phyloP scores from a whole-genome alignment of 2,329 filamentous ascomycete genomes.

The Sporothrix phasma region DNA sequence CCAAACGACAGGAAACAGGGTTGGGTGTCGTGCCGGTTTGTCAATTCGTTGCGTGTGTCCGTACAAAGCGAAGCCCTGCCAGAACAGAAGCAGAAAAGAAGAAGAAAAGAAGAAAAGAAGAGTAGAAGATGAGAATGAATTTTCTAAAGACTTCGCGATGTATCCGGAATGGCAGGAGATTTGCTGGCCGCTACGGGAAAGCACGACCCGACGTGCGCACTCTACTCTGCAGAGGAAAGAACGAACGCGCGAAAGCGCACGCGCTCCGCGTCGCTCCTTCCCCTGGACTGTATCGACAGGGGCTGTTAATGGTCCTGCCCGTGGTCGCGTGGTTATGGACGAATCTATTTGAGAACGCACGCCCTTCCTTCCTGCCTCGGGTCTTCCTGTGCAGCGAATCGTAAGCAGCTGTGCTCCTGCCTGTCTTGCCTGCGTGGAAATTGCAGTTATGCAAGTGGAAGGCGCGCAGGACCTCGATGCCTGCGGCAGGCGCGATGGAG shows the following conservation, averaged over 20 bases:
- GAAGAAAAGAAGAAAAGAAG: too few species aligned
- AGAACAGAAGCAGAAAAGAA: too few species aligned
- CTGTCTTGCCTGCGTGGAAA: constrained; percentile 5
- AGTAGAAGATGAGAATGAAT: too few species aligned
- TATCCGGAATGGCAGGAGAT: not conserved
- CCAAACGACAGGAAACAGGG: not conserved
- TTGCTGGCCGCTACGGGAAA: not conserved
- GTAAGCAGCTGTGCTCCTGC: not conserved
- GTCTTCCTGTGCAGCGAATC: not conserved
- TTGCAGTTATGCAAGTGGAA: not conserved
- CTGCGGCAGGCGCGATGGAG: not conserved
- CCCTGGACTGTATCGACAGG: not conserved
- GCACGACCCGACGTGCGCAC: not conserved
- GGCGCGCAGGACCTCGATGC: not conserved
- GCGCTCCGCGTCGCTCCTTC: not conserved
- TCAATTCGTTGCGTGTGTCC: not conserved
- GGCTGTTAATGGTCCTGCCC: not conserved
- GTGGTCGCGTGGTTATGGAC: not conserved
- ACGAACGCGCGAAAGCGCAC: not conserved
- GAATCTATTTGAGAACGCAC: not conserved
- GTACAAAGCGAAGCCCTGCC: not conserved
- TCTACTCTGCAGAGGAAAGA: not conserved
- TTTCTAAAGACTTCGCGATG: too few species aligned
- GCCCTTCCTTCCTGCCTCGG: not conserved
- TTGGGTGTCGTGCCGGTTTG: not conserved